These are phyloP conservation scores for Xylariaceae sp. DNA, from an alignment of 2,329 filamentous ascomycete species.

Conservation along the genomic window DNA sequence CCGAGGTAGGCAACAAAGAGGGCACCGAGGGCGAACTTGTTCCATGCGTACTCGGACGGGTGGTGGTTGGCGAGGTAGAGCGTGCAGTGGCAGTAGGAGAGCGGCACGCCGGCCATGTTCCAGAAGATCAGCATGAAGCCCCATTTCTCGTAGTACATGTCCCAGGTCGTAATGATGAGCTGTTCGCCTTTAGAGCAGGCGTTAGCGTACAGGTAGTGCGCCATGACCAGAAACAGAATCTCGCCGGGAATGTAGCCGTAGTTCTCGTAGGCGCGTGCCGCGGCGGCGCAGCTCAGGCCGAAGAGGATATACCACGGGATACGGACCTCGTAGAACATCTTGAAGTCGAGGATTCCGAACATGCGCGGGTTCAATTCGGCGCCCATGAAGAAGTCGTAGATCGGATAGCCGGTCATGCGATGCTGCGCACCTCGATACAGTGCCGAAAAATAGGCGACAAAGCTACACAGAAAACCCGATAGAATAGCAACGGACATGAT, in stretches of 20 bases:
- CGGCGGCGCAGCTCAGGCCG: conserved; percentile 69
- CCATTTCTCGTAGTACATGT: conserved; percentile 97
- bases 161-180: conserved; percentile 85
- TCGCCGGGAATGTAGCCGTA: conserved; percentile 87
- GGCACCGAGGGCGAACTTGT: conserved; percentile 58
- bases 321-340: conserved; percentile 95
- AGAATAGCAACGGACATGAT: conserved; percentile 90
- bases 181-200: conserved; percentile 91
- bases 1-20: conserved; percentile 72
- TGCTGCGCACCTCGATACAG: conserved; percentile 76
- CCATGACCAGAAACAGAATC: conserved; percentile 78
- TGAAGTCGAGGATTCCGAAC: conserved; percentile 84
- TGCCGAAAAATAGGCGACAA: conserved; percentile 84
- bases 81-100: conserved; percentile 91
- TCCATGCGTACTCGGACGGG: conserved; percentile 73
- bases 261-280: conserved; percentile 75
- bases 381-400: conserved; percentile 94
- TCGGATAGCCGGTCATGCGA: conserved; percentile 81
- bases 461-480: conserved; percentile 78
- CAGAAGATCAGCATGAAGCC: conserved; percentile 98
- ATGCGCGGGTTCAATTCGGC: conserved; percentile 85
- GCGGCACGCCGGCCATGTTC: conserved; percentile 87
- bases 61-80: conserved; percentile 83
- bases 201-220: conserved; percentile 88
- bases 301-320: conserved; percentile 91